Percentiles rank a stretch among this genome's conserved stretches.
Evolutionary conservation across 768 basidiomycete genomes (phyloP).

Genomic region (Russula foetens): DNA sequence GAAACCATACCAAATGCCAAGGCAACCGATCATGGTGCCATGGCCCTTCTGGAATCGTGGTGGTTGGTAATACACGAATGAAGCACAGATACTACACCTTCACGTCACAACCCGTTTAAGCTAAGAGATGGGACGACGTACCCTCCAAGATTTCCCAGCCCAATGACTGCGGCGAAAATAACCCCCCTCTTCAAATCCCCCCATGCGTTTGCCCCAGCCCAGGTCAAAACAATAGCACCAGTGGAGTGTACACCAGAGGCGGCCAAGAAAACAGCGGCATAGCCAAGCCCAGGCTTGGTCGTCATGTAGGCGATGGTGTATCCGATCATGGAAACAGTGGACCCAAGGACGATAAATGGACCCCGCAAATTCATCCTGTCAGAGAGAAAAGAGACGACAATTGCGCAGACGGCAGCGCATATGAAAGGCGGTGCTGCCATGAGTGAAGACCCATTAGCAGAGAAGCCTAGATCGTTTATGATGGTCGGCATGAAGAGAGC

Average conservation of each 20-base stretch:
- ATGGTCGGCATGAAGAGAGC: slow-evolving; percentile 31
- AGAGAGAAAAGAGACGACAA: slow-evolving; percentile 27
- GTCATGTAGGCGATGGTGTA: slow-evolving; percentile 42
- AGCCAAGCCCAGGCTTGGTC: slow-evolving; percentile 27
- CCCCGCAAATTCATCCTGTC: slow-evolving; percentile 36
- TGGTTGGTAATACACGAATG: slow-evolving; percentile 34
- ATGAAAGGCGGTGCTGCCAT: slow-evolving; percentile 32
- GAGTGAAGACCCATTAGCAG: slow-evolving; percentile 36
- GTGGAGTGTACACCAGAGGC: slow-evolving; percentile 47
- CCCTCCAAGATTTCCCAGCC: slow-evolving; percentile 49
- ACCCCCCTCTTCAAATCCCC: slow-evolving; percentile 48
- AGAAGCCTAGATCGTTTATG: slow-evolving; percentile 36
- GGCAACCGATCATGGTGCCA: slow-evolving; percentile 30
- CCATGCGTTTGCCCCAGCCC: slow-evolving; percentile 48
- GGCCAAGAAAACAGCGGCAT: slow-evolving; percentile 41
- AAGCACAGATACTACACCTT: slow-evolving; percentile 32
- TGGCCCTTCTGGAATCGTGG: slow-evolving; percentile 34
- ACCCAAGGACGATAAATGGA: slow-evolving; percentile 39
- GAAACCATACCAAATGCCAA: slow-evolving; percentile 22
- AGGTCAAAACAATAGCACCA: slow-evolving; percentile 41
- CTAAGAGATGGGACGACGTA: slow-evolving; percentile 24
- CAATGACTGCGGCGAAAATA: slow-evolving; percentile 45
- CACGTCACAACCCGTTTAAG: neutral
- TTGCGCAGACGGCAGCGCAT: slow-evolving; percentile 25
- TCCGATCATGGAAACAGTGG: slow-evolving; percentile 40